Conservation (phyloP, 2,329 filamentous ascomycete species). For the Cladosporium halotolerans region DNA sequence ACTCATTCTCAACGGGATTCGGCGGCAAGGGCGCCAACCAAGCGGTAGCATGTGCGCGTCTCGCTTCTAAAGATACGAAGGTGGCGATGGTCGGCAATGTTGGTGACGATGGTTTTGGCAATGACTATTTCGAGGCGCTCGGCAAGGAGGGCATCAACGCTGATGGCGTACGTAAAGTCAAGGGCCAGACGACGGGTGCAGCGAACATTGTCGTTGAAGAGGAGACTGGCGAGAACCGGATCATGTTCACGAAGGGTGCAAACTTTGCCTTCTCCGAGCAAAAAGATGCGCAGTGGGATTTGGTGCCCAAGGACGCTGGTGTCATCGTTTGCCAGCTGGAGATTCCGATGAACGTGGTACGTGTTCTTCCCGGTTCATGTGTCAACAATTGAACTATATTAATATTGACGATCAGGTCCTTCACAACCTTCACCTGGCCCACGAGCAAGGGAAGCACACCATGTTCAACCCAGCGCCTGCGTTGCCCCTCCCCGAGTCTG, state of each 20-base stretch:
- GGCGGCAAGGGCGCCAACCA: constrained; percentile 96
- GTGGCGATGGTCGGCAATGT: constrained; percentile 47
- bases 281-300: constrained; percentile 25
- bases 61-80: constrained; percentile 28
- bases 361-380: constrained; percentile 1
- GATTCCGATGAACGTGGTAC: constrained; percentile 37
- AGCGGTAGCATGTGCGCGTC: constrained; percentile 52
- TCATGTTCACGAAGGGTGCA: constrained; percentile 43
- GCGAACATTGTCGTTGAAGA: constrained; percentile 46
- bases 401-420: constrained; percentile 21
- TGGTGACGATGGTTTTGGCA: constrained; percentile 40
- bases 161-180: constrained; percentile 33
- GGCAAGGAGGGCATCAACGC: constrained; percentile 40
- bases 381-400: not conserved
- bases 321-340: constrained; percentile 45
- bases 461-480: constrained; percentile 80
- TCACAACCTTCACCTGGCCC: constrained; percentile 27
- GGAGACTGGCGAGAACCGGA: constrained; percentile 42
- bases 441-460: constrained; percentile 40
- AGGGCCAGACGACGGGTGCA: constrained; percentile 42
- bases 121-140: constrained; percentile 36
- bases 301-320: constrained; percentile 35
- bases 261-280: constrained; percentile 35
- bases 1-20: constrained; percentile 69
- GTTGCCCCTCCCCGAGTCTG: constrained; percentile 57